Conservation (phyloP, 2,329 filamentous ascomycete genomes). For the Sporothrix sp. region DNA sequence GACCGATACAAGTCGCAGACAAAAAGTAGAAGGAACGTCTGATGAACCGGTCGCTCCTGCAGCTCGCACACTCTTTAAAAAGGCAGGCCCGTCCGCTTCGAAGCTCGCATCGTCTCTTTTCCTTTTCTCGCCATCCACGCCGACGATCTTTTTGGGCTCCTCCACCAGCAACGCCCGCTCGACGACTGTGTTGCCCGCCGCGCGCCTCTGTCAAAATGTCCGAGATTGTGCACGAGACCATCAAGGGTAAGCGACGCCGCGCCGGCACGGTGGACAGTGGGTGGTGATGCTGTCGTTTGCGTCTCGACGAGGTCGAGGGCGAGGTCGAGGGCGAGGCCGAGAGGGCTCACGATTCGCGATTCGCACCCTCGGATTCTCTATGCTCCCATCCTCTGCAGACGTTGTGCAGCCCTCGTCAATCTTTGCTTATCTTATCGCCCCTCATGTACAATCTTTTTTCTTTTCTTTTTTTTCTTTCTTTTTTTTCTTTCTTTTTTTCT, state of each 20-base stretch:
- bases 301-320: no score
- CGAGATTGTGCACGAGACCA: conserved; percentile 65
- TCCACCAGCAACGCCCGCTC: neutral
- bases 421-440: conserved; percentile 17
- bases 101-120: neutral
- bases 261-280: no score
- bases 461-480: conserved; percentile 9
- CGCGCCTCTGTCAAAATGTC: conserved; percentile 41
- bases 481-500: conserved; percentile 4
- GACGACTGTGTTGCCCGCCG: neutral
- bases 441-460: conserved; percentile 7
- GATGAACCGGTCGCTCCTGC: conserved; percentile 2
- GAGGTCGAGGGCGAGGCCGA: no score
- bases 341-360: no score
- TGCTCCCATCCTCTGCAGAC: neutral
- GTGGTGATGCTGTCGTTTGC: no score
- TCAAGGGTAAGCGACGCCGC: conserved; percentile 48
- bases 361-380: no score
- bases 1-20: neutral
- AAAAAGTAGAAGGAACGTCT: neutral
- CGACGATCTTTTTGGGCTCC: neutral
- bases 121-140: neutral
- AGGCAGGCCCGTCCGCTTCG: conserved; percentile 4
- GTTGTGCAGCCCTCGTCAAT: conserved; percentile 6
- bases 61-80: conserved; percentile 9